Evolutionary conservation across 306 rosid species (phyloP).

Genomic region (Gillenia trifoliata): DNA sequence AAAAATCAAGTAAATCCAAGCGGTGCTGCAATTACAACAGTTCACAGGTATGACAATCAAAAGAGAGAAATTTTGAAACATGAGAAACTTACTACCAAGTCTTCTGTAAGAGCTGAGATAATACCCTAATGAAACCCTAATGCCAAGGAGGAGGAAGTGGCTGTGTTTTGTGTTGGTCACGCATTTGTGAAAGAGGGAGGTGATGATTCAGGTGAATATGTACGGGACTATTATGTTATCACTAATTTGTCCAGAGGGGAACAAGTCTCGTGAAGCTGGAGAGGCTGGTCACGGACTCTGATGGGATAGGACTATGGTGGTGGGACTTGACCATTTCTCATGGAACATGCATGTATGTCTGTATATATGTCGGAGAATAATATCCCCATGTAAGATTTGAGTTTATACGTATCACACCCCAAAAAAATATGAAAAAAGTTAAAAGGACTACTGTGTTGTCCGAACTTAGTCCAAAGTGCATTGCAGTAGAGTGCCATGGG

Average conservation of each 20-base stretch:
- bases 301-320: background rate
- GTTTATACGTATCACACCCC: background rate
- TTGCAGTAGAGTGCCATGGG: too few relatives aligned
- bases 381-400: background rate
- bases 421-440: background rate
- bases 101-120: too few relatives aligned
- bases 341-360: background rate
- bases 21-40: background rate
- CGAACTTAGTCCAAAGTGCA: background rate
- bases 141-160: background rate
- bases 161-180: background rate
- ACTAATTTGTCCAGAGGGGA: background rate
- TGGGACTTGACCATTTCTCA: background rate
- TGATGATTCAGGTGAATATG: background rate
- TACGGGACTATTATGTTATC: background rate
- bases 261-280: constrained; percentile 6
- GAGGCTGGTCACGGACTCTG: constrained; percentile 2
- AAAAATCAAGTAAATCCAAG: background rate
- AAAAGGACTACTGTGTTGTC: background rate
- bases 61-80: too few relatives aligned
- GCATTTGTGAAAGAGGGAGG: constrained; percentile 7
- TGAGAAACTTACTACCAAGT: too few relatives aligned
- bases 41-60: too few relatives aligned
- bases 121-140: too few relatives aligned
- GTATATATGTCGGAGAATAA: background rate